These are phyloP conservation scores for Silene coronaria DNA, from an alignment of 179 eudicot genomes.

Conservation along the genomic window DNA sequence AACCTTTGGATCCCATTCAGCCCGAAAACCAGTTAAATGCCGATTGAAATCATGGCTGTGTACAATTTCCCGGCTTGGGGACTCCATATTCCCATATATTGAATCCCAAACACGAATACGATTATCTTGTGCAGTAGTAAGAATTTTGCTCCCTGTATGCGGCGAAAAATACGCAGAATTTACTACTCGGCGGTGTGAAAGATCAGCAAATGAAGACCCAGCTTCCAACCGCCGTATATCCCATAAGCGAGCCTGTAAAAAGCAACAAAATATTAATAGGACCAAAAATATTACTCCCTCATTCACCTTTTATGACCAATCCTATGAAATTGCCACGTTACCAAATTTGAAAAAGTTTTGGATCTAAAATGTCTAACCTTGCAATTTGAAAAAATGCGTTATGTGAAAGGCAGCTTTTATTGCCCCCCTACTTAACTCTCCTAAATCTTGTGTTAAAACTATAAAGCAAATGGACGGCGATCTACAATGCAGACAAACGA, in stretches of 20 bases:
- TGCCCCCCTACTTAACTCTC: too few relatives aligned
- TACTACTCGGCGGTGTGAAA: constrained; percentile 79
- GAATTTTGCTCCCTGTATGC: constrained; percentile 77
- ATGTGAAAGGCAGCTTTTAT: too few relatives aligned
- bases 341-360: too few relatives aligned
- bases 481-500: background rate
- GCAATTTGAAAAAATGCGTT: too few relatives aligned
- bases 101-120: constrained; percentile 93
- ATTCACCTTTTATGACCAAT: too few relatives aligned
- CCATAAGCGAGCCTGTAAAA: constrained; percentile 82
- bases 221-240: constrained; percentile 71
- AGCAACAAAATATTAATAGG: constrained; percentile 11
- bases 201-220: constrained; percentile 58
- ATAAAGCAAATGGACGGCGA: too few relatives aligned
- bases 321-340: too few relatives aligned
- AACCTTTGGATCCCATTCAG: constrained; percentile 99
- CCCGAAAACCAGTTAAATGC: constrained; percentile 80
- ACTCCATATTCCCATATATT: constrained; percentile 61
- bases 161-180: constrained; percentile 96
- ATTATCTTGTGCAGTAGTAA: constrained; percentile 87
- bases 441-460: too few relatives aligned
- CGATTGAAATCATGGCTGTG: constrained; percentile 97
- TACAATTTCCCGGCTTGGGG: constrained; percentile 93
- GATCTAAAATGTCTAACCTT: too few relatives aligned
- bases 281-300: too few relatives aligned